Evolutionary conservation across 768 basidiomycete genomes (phyloP).

Genomic region (Boletus rufocinnamomeus): DNA sequence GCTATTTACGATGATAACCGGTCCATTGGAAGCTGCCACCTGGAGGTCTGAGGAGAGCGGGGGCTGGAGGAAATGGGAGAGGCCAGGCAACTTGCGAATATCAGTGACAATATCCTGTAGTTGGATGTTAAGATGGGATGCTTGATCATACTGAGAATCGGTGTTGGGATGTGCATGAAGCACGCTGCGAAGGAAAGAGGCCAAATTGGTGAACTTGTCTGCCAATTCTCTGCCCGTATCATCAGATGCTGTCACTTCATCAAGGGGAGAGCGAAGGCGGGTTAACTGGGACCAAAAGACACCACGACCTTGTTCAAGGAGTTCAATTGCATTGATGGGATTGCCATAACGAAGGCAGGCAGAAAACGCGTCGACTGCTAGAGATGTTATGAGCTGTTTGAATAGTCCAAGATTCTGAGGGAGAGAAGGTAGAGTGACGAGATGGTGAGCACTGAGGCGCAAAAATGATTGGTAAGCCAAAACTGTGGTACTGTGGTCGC

Average conservation of each 20-base stretch:
- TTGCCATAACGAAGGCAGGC: too few species aligned
- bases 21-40: neutral
- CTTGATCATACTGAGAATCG: too few species aligned
- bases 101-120: too few species aligned
- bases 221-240: neutral
- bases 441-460: neutral
- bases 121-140: too few species aligned
- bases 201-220: neutral
- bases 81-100: too few species aligned
- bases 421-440: neutral
- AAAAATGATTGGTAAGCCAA: neutral
- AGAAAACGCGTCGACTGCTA: too few species aligned
- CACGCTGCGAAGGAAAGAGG: neutral
- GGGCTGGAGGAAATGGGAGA: too few species aligned
- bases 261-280: neutral
- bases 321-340: too few species aligned
- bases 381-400: too few species aligned
- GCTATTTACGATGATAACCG: neutral
- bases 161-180: neutral
- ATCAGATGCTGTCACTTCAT: neutral
- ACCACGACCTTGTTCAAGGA: too few species aligned
- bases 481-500: too few species aligned
- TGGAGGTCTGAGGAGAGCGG: neutral
- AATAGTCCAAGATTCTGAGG: neutral
- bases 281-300: too few species aligned